Evolutionary conservation across 2,329 filamentous ascomycete genomes (phyloP), one percentile per base, ranked within the genome.

Genomic region (Curvularia lunata): DNA sequence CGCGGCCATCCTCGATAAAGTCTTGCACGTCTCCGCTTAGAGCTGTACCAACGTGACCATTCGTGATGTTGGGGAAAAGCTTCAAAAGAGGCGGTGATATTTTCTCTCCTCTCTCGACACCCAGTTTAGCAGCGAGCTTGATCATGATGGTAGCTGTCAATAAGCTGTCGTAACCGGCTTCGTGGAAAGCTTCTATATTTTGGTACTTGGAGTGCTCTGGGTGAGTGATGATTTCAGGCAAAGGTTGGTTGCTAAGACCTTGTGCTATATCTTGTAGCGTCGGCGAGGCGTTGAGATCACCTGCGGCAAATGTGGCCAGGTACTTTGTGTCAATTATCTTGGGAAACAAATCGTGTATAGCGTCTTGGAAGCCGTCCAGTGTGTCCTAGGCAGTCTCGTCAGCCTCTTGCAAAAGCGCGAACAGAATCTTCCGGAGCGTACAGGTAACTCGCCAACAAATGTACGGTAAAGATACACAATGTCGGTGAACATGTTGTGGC

Each of bases 401-500:
- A 46, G 34, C 21, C 6, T 42, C 13, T 4, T 13, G 5, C 13
- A 18, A 27, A 16, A 45, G 19, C 16, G 28, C 8, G 5, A 3
- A 9, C 2, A 5, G 42, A 13, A 30, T 5, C 25, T 18, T 23
- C 19, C 8, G n/a, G 12, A 18, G 25, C 53, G 3, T 54, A 61
- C 58, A 0, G 87, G 88, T 1, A 90, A 75, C 1, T 75, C 61
- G 1, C 85, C 85, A 48, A 89, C 78, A 70, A 90, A 90, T 1
- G 81, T 83, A n/a, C 79, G 75, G 70, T 88, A 87, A 34, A 90
- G 74, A 65, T 89, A 89, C 34, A 85, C 81, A 3, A 90, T 77
- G 63, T 90, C 87, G 1, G 83, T 82, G 61, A 90, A 85, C 57
- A 86, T 79, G 64, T 90, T 90, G 74, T 90, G 87, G 0, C 87